A percentile compares a stretch with the other conserved stretches of the same genome.
Evolutionary conservation across 352 stramenopile species (phyloP).

Genomic region (Pythium folliculosum): DNA sequence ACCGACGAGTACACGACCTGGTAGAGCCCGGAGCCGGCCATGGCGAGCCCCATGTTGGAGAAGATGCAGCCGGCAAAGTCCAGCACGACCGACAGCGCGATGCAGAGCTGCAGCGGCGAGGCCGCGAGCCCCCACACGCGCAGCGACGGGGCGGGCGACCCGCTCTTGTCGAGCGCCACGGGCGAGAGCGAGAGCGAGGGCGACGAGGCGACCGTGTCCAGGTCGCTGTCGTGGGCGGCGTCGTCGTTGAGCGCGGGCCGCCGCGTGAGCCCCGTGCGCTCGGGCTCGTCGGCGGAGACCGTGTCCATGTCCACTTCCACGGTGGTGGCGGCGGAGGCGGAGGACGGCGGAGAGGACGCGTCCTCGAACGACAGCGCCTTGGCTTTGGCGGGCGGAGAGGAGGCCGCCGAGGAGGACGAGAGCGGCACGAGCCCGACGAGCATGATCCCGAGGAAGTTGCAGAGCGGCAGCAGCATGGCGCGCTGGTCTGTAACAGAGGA

Average conservation of each 20-base stretch:
- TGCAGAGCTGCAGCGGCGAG: slow-evolving; percentile 62
- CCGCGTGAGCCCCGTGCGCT: slow-evolving; percentile 43
- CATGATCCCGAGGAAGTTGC: slow-evolving; percentile 89
- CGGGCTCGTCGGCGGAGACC: slow-evolving; percentile 23
- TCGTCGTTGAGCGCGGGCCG: slow-evolving; percentile 30
- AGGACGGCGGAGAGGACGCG: background rate
- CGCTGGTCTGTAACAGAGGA: slow-evolving; percentile 48
- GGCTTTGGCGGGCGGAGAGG: background rate
- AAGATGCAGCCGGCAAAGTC: slow-evolving; percentile 87
- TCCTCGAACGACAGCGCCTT: background rate
- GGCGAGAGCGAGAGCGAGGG: background rate
- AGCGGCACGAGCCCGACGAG: slow-evolving; percentile 70
- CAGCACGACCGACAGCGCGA: slow-evolving; percentile 69
- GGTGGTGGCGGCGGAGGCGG: background rate
- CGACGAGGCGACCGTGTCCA: background rate
- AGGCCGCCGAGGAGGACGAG: background rate
- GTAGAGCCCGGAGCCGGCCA: slow-evolving; percentile 81
- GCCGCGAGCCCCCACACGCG: slow-evolving; percentile 39
- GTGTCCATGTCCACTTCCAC: slow-evolving; percentile 19
- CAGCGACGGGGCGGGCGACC: background rate
- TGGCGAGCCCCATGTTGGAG: slow-evolving; percentile 79
- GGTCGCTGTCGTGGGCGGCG: slow-evolving; percentile 24
- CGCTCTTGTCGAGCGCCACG: background rate
- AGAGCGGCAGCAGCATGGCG: slow-evolving; percentile 84
- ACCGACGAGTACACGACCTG: slow-evolving; percentile 87